Evolutionary conservation across 225 moss, liverwort and hornwort genomes (phyloP), one percentile per base, ranked within the genome.

Genomic region (Straminergon stramineum): DNA sequence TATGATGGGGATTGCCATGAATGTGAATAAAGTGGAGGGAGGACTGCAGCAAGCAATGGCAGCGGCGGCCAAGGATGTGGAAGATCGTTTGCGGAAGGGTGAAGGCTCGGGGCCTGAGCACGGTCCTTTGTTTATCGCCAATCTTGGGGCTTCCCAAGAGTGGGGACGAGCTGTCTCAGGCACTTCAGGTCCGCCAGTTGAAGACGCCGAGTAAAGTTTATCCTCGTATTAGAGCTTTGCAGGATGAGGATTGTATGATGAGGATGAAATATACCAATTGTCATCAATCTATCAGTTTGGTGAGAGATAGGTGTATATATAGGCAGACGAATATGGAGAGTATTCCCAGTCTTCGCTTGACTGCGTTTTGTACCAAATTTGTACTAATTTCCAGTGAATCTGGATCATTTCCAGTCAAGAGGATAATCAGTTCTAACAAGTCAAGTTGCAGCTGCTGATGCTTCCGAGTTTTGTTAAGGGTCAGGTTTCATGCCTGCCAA

Each of bases 1-100:
- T 15, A 99, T 99, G 98, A 96, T 99, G 97, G 97, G 96, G 32
- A 99, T 99, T 77, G 97, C 97, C 27, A 98, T 96, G 98, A 97
- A 95, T 86, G 95, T 96, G 92, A 96, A 92, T 81, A 95, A 95
- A 93, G 92, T 91, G n/a, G 97, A 97, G 89, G 97, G 95, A 80
- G 98, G 96, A 81, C 82, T 96, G 81, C 96, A 99, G 92, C 94
- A 96, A 88, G 96, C 98, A 15, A 99, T 99, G 98, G 98, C 96
- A 65, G 97, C 94, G 10, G 98, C 98, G 83, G 98, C 98, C 39
- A 99, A 97, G 90, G 98, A 99, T 85, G 97, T 99, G 83, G 98
- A 99, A 92, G 95, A 96, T 90, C 95, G 98, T 90, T 93, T 97
- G 74, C 95, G 98, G 37, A 99, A 99, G 90, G 98, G 98, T 35